These are phyloP conservation scores for Entophlyctis helioformis DNA, from an alignment of 192 early-diverging fungal species.

Conservation along the genomic window DNA sequence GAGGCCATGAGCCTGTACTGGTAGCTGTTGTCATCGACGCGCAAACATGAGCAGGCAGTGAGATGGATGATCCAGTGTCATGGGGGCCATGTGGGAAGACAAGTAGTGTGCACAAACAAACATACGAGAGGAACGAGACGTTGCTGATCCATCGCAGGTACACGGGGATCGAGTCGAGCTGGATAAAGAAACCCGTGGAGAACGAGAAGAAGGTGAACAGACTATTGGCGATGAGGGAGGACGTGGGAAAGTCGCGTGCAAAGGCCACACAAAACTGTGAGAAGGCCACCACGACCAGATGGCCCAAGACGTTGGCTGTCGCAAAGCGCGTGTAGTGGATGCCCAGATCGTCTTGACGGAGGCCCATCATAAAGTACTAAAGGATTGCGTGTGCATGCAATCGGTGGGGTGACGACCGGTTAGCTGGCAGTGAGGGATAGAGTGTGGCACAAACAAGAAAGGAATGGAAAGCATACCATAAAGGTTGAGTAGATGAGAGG, in stretches of 20 bases:
- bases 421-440: too few species aligned
- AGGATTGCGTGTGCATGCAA: too few species aligned
- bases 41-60: too few species aligned
- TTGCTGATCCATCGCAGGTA: slow-evolving; percentile 22
- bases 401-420: too few species aligned
- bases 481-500: too few species aligned
- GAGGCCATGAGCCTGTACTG: slow-evolving; percentile 17
- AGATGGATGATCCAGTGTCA: too few species aligned
- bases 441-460: too few species aligned
- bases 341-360: too few species aligned
- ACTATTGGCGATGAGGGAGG: slow-evolving; percentile 21
- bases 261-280: slow-evolving; percentile 20
- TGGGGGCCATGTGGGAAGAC: background rate
- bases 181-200: slow-evolving; percentile 27
- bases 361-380: too few species aligned
- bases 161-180: slow-evolving; percentile 19
- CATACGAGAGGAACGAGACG: background rate
- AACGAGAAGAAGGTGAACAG: slow-evolving; percentile 23
- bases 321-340: too few species aligned
- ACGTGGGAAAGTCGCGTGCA: slow-evolving; percentile 31
- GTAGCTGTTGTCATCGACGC: slow-evolving; percentile 20
- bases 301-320: too few species aligned
- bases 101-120: background rate
- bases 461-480: slow-evolving; percentile 13
- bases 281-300: too few species aligned